These are phyloP conservation scores for Flaveria sonorensis DNA, from an alignment of 129 eudicot species.

Conservation along the genomic window DNA sequence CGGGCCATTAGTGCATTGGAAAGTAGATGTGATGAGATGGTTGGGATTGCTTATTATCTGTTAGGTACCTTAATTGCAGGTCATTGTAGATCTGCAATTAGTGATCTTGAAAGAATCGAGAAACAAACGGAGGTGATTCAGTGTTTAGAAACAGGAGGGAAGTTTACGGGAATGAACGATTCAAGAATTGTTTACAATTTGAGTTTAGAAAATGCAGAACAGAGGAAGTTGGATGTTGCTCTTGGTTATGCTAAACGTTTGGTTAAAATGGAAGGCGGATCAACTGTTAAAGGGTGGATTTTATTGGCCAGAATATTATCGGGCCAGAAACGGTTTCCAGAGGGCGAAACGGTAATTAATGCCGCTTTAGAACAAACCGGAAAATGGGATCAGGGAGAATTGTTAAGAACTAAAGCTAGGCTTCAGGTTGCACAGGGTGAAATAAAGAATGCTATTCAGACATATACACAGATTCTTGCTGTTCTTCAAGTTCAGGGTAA, in stretches of 20 bases:
- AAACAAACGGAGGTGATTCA: slow-evolving; percentile 65
- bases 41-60: slow-evolving; percentile 58
- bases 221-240: slow-evolving; percentile 80
- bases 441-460: slow-evolving; percentile 70
- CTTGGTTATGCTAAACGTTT: slow-evolving; percentile 59
- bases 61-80: slow-evolving; percentile 67
- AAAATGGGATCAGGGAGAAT: slow-evolving; percentile 82
- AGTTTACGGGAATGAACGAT: slow-evolving; percentile 56
- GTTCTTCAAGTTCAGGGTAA: slow-evolving; percentile 74
- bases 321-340: slow-evolving; percentile 66
- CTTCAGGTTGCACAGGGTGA: slow-evolving; percentile 86
- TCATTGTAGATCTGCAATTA: slow-evolving; percentile 38
- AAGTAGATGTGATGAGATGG: slow-evolving; percentile 50
- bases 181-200: slow-evolving; percentile 54
- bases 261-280: slow-evolving; percentile 69
- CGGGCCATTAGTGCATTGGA: slow-evolving; percentile 54
- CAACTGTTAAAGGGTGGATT: slow-evolving; percentile 63
- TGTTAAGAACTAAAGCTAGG: slow-evolving; percentile 77
- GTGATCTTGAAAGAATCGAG: slow-evolving; percentile 59
- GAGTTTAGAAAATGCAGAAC: slow-evolving; percentile 78
- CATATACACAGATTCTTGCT: slow-evolving; percentile 83
- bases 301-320: slow-evolving; percentile 76
- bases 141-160: slow-evolving; percentile 62
- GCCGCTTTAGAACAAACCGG: slow-evolving; percentile 89
- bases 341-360: slow-evolving; percentile 65